Percentiles rank a stretch among this genome's conserved stretches.
Conservation (phyloP, 352 stramenopile species). For the Globisporangium paroecandrum region DNA sequence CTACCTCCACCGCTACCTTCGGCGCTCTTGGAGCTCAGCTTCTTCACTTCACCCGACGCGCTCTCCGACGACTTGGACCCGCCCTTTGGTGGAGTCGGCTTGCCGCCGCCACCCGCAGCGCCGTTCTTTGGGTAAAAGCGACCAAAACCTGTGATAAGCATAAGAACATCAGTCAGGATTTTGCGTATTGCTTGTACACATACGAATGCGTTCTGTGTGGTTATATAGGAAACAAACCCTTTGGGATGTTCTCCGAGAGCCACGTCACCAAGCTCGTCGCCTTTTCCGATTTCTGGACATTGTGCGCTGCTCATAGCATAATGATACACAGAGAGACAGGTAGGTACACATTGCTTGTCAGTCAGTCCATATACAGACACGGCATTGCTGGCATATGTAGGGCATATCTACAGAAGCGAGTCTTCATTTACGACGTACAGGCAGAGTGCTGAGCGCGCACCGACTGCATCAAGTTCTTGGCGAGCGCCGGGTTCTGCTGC, state of each 20-base stretch:
- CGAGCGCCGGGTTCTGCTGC: slow-evolving; percentile 32
- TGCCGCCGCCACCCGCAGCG: slow-evolving; percentile 25
- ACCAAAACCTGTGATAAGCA: slow-evolving; percentile 47
- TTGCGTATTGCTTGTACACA: too few species aligned
- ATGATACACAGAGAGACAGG: not conserved
- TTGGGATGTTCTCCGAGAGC: slow-evolving; percentile 78
- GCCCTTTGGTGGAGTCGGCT: slow-evolving; percentile 47
- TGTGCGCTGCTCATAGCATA: slow-evolving; percentile 31
- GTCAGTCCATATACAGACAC: not conserved
- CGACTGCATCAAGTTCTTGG: slow-evolving; percentile 50
- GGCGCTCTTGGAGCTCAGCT: slow-evolving; percentile 60
- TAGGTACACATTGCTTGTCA: not conserved
- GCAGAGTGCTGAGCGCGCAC: slow-evolving; percentile 54
- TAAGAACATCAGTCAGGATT: not conserved
- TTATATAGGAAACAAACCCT: slow-evolving; percentile 26
- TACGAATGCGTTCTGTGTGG: not conserved
- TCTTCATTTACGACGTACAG: slow-evolving; percentile 30
- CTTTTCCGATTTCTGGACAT: slow-evolving; percentile 38
- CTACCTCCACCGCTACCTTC: slow-evolving; percentile 33
- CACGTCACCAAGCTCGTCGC: slow-evolving; percentile 66
- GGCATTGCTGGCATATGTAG: not conserved
- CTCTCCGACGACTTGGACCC: slow-evolving; percentile 45
- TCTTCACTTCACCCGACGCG: slow-evolving; percentile 54
- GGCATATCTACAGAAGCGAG: not conserved
- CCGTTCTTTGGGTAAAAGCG: slow-evolving; percentile 85